These are phyloP conservation scores for Kazachstania kunashirensis DNA, from an alignment of 805 yeast species.

Conservation along the genomic window DNA sequence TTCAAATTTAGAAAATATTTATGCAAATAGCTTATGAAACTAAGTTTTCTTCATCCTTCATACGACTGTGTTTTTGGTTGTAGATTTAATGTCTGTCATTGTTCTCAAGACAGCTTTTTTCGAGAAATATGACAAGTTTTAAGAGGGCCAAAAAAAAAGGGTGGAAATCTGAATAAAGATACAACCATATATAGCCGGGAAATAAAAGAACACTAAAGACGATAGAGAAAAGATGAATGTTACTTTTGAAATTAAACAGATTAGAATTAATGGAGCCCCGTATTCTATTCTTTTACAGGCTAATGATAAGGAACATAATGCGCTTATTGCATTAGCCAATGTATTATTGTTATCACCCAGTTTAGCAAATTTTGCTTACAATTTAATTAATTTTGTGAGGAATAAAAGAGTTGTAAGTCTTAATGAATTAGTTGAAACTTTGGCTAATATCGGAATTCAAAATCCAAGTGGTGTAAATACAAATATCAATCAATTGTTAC, in stretches of 20 bases:
- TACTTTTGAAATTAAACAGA: constrained; percentile 16
- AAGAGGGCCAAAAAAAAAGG: not conserved
- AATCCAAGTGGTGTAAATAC: constrained; percentile 23
- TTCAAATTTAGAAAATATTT: no score
- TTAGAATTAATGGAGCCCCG: constrained; percentile 29
- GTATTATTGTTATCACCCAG: constrained; percentile 47
- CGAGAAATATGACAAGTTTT: no score
- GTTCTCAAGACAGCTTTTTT: no score
- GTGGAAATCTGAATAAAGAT: no score
- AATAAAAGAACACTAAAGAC: no score
- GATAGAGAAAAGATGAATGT: constrained; percentile 10
- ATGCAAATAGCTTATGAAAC: no score
- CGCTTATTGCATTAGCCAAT: constrained; percentile 68
- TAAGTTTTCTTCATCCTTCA: no score
- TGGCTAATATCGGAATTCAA: constrained; percentile 39
- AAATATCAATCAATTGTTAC: constrained; percentile 37
- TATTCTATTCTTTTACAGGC: constrained; percentile 51
- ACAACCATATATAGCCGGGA: no score
- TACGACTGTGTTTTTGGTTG: no score
- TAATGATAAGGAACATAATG: constrained; percentile 71
- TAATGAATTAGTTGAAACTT: constrained; percentile 35
- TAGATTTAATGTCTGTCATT: no score
- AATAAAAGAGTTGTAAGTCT: constrained; percentile 29
- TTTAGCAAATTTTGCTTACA: constrained; percentile 4
- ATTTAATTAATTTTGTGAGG: constrained; percentile 26